Percentiles rank a stretch among this genome's conserved stretches.
Conservation (phyloP, 805 yeast species). For the Suhomyces pyralidae region DNA sequence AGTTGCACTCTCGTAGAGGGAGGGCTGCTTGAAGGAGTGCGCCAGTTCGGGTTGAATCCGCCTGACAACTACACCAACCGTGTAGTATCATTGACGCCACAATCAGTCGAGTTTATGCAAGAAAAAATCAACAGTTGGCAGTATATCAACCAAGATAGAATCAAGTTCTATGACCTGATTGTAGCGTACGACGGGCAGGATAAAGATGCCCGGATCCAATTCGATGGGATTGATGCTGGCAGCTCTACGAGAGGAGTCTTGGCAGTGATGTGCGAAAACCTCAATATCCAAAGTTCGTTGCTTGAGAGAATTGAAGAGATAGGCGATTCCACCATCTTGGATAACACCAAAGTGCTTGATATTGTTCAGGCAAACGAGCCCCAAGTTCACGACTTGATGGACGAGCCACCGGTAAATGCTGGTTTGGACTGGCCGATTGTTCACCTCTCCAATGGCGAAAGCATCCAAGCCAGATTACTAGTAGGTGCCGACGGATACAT, state of each 20-base stretch:
- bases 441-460: slow-evolving; percentile 60
- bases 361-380: slow-evolving; percentile 34
- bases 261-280: slow-evolving; percentile 86
- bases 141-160: slow-evolving; percentile 62
- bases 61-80: slow-evolving; percentile 67
- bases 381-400: slow-evolving; percentile 16
- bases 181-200: slow-evolving; percentile 83
- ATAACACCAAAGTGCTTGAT: slow-evolving; percentile 62
- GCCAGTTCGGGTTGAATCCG: slow-evolving; percentile 43
- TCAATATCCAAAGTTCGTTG: slow-evolving; percentile 77
- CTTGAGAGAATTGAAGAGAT: slow-evolving; percentile 44
- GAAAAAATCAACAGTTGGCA: slow-evolving; percentile 72
- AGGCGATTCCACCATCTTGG: slow-evolving; percentile 41
- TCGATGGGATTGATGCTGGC: slow-evolving; percentile 50
- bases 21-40: slow-evolving; percentile 51
- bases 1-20: slow-evolving; percentile 74
- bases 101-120: slow-evolving; percentile 61
- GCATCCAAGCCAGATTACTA: slow-evolving; percentile 65
- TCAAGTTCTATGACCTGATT: slow-evolving; percentile 76
- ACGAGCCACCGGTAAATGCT: slow-evolving; percentile 16
- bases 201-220: slow-evolving; percentile 59
- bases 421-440: slow-evolving; percentile 73
- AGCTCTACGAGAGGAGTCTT: slow-evolving; percentile 17
- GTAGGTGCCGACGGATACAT: slow-evolving; percentile 96
- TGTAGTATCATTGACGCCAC: slow-evolving; percentile 83